Conservation (phyloP, 257 asterid species). For the Hygrophila difformis region DNA sequence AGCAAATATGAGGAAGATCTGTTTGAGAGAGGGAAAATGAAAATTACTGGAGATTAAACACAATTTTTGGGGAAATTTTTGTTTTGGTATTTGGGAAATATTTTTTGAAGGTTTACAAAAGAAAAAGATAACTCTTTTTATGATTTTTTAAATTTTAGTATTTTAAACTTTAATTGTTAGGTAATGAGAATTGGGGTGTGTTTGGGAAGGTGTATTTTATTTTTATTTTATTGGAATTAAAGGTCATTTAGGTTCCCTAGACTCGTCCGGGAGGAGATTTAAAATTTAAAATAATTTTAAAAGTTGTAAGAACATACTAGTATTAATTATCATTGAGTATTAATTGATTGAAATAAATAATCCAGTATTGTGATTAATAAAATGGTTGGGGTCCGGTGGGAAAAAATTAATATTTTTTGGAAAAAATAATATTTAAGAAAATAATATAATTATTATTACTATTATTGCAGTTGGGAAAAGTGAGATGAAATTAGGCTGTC, state of each 20-base stretch:
- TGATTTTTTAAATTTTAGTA: too few species aligned
- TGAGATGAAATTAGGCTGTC: slow-evolving; percentile 95
- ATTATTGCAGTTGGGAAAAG: slow-evolving; percentile 81
- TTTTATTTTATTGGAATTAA: too few species aligned
- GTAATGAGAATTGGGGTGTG: too few species aligned
- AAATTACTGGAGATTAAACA: too few species aligned
- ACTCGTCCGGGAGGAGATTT: slow-evolving; percentile 45
- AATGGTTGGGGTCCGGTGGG: slow-evolving; percentile 68
- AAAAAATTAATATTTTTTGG: slow-evolving; percentile 10
- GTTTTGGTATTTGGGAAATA: too few species aligned
- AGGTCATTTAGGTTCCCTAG: slow-evolving; percentile 29
- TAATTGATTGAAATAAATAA: slow-evolving; percentile 31
- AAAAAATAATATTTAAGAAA: neutral
- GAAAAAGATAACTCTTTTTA: too few species aligned
- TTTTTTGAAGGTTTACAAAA: too few species aligned
- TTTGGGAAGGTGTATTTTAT: too few species aligned
- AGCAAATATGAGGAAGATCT: too few species aligned
- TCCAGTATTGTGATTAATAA: slow-evolving; percentile 86
- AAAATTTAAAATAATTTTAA: slow-evolving; percentile 9
- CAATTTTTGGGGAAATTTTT: too few species aligned
- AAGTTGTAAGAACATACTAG: slow-evolving; percentile 22
- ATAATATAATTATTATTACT: slow-evolving; percentile 23
- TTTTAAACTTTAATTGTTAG: too few species aligned
- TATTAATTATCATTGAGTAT: slow-evolving; percentile 35
- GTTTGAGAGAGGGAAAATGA: too few species aligned